Evolutionary conservation across 2,329 filamentous ascomycete genomes (phyloP).

Genomic region (Diaporthe citrichinensis): DNA sequence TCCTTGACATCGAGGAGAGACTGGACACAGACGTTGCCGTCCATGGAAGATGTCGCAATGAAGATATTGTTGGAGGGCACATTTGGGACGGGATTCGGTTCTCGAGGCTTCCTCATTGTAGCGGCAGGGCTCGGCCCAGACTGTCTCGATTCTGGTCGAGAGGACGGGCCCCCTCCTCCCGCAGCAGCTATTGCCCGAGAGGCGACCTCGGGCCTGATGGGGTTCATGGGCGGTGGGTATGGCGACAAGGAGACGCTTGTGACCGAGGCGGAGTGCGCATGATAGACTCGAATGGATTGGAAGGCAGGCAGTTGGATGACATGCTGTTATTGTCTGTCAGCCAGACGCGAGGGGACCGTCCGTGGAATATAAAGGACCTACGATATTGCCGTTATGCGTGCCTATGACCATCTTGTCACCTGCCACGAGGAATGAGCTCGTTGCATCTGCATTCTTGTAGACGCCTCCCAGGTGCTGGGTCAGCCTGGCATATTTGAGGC

Average conservation of each 20-base stretch:
- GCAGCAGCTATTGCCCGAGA: conserved; percentile 55
- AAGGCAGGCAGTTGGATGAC: conserved; percentile 87
- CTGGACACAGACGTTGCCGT: conserved; percentile 94
- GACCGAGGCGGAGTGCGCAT: conserved; percentile 92
- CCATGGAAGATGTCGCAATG: conserved; percentile 93
- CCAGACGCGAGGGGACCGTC: conserved; percentile 11
- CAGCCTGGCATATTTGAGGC: conserved; percentile 90
- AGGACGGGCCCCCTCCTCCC: conserved; percentile 49
- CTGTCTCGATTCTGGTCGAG: conserved; percentile 54
- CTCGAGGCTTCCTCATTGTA: conserved; percentile 65
- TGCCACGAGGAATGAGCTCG: conserved; percentile 88
- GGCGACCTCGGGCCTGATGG: conserved; percentile 57
- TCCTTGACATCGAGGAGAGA: conserved; percentile 91
- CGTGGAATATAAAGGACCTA: conserved; percentile 61
- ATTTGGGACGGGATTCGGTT: conserved; percentile 73
- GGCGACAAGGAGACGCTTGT: conserved; percentile 93
- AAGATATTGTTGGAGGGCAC: conserved; percentile 92
- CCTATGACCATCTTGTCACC: conserved; percentile 98
- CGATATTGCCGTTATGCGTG: conserved; percentile 96
- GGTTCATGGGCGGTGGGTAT: conserved; percentile 72
- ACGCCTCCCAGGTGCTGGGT: conserved; percentile 84
- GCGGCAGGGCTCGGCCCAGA: conserved; percentile 58
- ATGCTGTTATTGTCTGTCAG: conserved; percentile 70
- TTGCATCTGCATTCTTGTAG: conserved; percentile 96
- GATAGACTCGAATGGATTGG: conserved; percentile 86